Evolutionary conservation across 441 rosid genomes (phyloP), one percentile per base, ranked within the genome.

Genomic region (Gossypium gossypioides): DNA sequence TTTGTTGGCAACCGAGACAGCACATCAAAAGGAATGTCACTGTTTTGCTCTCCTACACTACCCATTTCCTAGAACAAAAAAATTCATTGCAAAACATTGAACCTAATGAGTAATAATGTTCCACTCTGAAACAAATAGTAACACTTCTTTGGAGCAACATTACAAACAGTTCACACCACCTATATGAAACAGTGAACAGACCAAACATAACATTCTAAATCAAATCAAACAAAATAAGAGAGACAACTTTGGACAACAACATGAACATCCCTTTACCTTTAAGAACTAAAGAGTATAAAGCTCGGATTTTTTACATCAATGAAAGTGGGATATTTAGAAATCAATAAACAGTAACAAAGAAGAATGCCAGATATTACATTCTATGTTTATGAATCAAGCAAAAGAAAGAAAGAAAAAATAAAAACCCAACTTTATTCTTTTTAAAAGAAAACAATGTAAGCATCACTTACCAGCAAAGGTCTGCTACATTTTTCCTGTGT

Each of bases 1-100:
- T 84, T 80, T 1, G 85, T 65, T 24, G 78, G 76, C 68, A 84
- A 66, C 32, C 77, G 80, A 12, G 85, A 82, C 12, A 84, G 63
- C 76, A 80, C 85, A 15, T 79, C 58, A 57, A 84, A 73, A 32
- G 54, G n/a, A 60, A 80, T 72, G 65, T 82, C 85, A 54, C 6
- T 37, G 69, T 73, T 56, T 61, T 64, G 32, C 37, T 24, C 72
- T 57, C 59, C 75, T 12, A 76, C 70, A 15, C 55, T 24, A 55
- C 50, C 55, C 74, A 73, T 72, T 56, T 56, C 74, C 83, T 74
- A 56, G 15, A 62, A 1, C 56, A 54, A 6, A 63, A 9, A 9
- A 71, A 27, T 21, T 25, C 16, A 56, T n/a, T 48, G n/a, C 37
- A 15, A 15, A 66, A 66, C 15, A 37, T 37, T 7, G 18, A 34